These are phyloP conservation scores for Vanrija sp. DNA, from an alignment of 1,284 basidiomycete species.

Conservation along the genomic window DNA sequence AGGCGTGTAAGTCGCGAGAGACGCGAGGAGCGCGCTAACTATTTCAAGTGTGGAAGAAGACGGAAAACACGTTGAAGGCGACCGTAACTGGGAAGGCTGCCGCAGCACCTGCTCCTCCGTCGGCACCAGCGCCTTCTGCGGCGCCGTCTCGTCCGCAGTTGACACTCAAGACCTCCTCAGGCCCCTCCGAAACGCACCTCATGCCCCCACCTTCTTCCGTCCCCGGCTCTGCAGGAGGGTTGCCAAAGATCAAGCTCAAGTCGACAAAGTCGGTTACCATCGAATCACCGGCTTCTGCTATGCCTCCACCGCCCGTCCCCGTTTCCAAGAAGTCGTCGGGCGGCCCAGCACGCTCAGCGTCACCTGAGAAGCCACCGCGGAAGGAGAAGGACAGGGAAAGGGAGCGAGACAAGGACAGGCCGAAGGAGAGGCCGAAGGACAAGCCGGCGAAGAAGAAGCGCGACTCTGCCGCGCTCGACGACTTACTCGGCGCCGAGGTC, in stretches of 20 bases:
- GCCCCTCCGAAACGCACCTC: neutral
- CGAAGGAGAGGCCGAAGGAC: neutral
- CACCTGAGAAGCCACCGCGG: constrained; percentile 1
- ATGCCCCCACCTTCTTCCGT: constrained; percentile 17
- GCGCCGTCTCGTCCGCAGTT: neutral
- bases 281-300: constrained; percentile 18
- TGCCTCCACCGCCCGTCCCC: constrained; percentile 44
- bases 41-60: constrained; percentile 32
- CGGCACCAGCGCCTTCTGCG: constrained; percentile 6
- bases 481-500: constrained; percentile 43
- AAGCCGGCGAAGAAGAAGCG: constrained; percentile 12
- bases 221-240: neutral
- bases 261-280: constrained; percentile 26
- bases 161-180: neutral
- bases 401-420: constrained; percentile 1
- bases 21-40: constrained; percentile 3
- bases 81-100: neutral
- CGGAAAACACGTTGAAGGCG: constrained; percentile 33
- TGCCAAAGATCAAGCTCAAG: constrained; percentile 36
- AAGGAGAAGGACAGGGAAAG: neutral
- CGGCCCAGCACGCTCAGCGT: neutral
- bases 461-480: constrained; percentile 28
- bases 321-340: constrained; percentile 3
- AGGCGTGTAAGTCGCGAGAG: constrained; percentile 61
- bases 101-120: constrained; percentile 7